Conservation (phyloP, 108 stramenopile genomes). For the Skeletonema marinoi region DNA sequence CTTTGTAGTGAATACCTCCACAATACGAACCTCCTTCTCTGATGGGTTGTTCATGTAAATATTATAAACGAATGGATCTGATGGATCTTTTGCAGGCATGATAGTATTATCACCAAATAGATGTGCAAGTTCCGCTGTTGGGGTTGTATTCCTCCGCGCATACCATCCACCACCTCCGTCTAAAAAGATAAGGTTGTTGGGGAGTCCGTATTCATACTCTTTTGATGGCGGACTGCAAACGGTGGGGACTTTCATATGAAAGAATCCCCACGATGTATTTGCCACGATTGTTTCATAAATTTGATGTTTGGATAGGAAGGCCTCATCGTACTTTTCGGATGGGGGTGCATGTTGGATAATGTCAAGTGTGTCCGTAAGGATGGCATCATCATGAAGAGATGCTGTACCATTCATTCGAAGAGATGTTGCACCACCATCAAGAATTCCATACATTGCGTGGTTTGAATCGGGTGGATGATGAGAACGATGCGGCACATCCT, state of each 20-base stretch:
- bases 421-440: background rate
- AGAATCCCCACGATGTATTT: slow-evolving; percentile 47
- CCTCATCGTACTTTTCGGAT: background rate
- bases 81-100: background rate
- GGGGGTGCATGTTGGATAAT: slow-evolving; percentile 17
- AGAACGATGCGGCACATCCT: background rate
- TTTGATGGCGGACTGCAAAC: slow-evolving; percentile 28
- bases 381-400: slow-evolving; percentile 6
- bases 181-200: slow-evolving; percentile 44
- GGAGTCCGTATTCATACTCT: slow-evolving; percentile 38
- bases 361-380: slow-evolving; percentile 25
- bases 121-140: slow-evolving; percentile 9
- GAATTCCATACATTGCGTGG: background rate
- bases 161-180: slow-evolving; percentile 51
- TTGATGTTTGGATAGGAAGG: slow-evolving; percentile 4
- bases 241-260: slow-evolving; percentile 42
- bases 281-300: slow-evolving; percentile 41
- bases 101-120: slow-evolving; percentile 9
- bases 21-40: slow-evolving; percentile 38
- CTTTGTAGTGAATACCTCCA: slow-evolving; percentile 57
- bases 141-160: slow-evolving; percentile 34
- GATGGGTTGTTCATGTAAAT: slow-evolving; percentile 63
- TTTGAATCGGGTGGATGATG: slow-evolving; percentile 5
- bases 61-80: slow-evolving; percentile 45
- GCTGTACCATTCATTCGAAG: background rate